Evolutionary conservation across 352 stramenopile genomes (phyloP).

Genomic region (Phytophthora rubi): DNA sequence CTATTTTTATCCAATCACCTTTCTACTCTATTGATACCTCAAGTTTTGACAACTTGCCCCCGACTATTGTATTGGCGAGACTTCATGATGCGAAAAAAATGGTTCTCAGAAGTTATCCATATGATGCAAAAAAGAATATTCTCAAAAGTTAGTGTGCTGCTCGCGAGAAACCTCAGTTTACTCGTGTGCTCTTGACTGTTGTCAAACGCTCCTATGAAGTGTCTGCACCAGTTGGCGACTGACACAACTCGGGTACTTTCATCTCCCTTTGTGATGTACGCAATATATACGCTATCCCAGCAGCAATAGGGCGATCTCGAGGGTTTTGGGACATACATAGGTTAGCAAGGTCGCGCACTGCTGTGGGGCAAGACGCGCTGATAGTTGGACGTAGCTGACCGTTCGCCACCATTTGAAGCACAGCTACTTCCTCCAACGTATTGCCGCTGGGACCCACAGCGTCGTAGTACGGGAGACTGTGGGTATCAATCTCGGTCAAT

Average conservation of each 20-base stretch:
- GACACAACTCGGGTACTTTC: background rate
- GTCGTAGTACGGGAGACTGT: conserved; percentile 52
- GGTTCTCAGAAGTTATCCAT: no score
- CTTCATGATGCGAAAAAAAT: no score
- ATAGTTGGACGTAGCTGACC: conserved; percentile 37
- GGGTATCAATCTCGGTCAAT: conserved; percentile 67
- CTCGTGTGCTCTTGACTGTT: no score
- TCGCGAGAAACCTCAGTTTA: no score
- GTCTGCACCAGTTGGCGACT: no score
- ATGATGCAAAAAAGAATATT: no score
- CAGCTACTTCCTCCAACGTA: conserved; percentile 42
- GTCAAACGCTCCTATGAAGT: no score
- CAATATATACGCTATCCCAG: conserved; percentile 47
- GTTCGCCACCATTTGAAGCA: conserved; percentile 50
- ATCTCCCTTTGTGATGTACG: conserved; percentile 33
- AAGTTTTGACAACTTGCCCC: no score
- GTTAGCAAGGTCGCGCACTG: conserved; percentile 43
- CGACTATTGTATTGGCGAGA: no score
- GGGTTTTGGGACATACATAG: conserved; percentile 47
- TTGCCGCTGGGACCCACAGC: conserved; percentile 25
- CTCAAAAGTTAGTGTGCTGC: no score
- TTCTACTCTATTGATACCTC: no score
- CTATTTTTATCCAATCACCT: no score
- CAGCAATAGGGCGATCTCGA: conserved; percentile 38
- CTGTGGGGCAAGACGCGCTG: conserved; percentile 20